Base-by-base conservation (phyloP, 805 yeast species). In the Wickerhamomyces ciferrii region DNA sequence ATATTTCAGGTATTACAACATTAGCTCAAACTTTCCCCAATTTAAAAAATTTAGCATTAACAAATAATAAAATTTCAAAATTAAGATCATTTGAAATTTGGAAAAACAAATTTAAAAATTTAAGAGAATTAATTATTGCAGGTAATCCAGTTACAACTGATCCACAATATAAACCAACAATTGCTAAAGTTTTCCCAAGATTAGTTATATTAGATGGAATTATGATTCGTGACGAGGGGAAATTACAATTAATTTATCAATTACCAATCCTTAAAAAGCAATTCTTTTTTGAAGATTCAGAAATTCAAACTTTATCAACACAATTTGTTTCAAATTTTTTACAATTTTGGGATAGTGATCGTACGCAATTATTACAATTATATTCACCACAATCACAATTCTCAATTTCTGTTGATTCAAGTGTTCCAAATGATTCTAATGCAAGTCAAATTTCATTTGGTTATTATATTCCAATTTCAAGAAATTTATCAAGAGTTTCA, bases 341-440 rank as follows among this genome's bases (percentile, higher is more conserved):
- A 48, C 80, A 81, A 45, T 68, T 84, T 42, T 94, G 96, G 96
- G 99, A 94, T 67, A 56, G 75, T 6, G 81, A 87, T 59, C 71
- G 99, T 49, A 58, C 72, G 10, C 91, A 84, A 47, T 70, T 94
- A 42, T 61, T 84, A 63, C 74, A 76, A 39, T 69, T 94, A 27
- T 94, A 94, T 62, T 88, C 94, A 44, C 77, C 78, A 42, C 85
- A 84, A 57, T 88, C 97, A 0, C 87, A 85, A 60, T 92, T 94
- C 57, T 90, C 97, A 0, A 61, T 85, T 45, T 84, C 87, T 49
- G 80, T 84, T 20, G 95, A 89, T 65, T 70, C 87, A 1, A 69
- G 82, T 0, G 84, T 84, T 40, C 92, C 96, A 9, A 67, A 60
- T 18, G 63, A 66, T 31, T 63, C 71, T 14, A 59, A 60, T 2